Evolutionary conservation across 2,329 filamentous ascomycete species (phyloP).

Genomic region (Trichoderma sp.): DNA sequence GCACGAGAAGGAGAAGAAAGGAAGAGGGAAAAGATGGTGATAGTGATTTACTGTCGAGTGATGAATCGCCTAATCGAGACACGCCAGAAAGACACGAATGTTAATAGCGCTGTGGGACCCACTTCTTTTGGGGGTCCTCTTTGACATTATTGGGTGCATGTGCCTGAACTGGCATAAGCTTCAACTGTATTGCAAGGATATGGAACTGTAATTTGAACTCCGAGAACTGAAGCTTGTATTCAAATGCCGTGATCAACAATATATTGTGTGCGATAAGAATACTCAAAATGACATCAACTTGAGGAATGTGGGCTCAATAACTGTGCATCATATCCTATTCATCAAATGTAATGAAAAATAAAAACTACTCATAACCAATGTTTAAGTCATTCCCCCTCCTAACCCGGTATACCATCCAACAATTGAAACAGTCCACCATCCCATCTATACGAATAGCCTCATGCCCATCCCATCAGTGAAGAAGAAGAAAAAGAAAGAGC

Average conservation of each 20-base stretch:
- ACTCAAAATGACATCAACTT: neutral
- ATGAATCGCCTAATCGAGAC: neutral
- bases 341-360: slow-evolving; percentile 8
- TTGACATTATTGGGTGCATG: neutral
- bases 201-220: neutral
- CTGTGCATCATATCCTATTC: slow-evolving; percentile 13
- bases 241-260: neutral
- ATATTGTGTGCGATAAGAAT: neutral
- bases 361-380: slow-evolving; percentile 12
- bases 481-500: neutral
- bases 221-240: neutral
- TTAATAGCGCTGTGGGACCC: neutral
- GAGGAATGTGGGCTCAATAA: neutral
- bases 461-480: slow-evolving; percentile 10
- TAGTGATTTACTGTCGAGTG: neutral
- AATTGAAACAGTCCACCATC: neutral
- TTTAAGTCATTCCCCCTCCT: neutral
- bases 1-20: neutral
- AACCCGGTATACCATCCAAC: neutral
- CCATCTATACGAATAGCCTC: slow-evolving; percentile 6
- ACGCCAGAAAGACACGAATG: slow-evolving; percentile 1
- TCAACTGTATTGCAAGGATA: neutral
- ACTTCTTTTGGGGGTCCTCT: neutral
- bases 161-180: neutral
- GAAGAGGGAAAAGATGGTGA: neutral